Conservation (phyloP, 2,329 filamentous ascomycete species). For the Phialophora macrospora region DNA sequence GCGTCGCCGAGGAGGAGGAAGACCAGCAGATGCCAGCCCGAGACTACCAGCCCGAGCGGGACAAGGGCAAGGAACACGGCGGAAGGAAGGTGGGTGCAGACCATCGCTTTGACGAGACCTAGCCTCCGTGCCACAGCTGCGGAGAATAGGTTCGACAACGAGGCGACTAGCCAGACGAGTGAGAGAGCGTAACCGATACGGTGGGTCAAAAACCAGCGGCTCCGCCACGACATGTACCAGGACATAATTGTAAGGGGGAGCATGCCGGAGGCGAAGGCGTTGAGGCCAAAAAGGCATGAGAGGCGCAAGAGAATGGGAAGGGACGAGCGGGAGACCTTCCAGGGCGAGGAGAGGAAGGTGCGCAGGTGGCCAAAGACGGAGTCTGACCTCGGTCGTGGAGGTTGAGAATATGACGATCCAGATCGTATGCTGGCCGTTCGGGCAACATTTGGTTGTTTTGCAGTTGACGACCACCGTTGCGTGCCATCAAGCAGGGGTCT, state of each 20-base stretch:
- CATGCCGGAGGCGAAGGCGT: constrained; percentile 72
- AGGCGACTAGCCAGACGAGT: constrained; percentile 57
- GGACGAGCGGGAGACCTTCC: constrained; percentile 51
- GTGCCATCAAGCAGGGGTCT: constrained; percentile 16
- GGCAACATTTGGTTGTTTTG: constrained; percentile 10
- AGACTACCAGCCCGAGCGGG: constrained; percentile 61
- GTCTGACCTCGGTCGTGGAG: constrained; percentile 12
- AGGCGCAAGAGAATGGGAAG: constrained; percentile 65
- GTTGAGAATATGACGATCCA: constrained; percentile 8
- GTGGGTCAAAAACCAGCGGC: constrained; percentile 34
- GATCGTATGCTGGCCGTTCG: constrained; percentile 19
- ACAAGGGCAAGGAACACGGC: constrained; percentile 68
- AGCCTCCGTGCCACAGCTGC: constrained; percentile 69
- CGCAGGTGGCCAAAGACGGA: constrained; percentile 17
- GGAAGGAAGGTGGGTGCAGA: constrained; percentile 74
- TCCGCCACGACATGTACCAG: constrained; percentile 41
- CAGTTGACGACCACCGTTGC: constrained; percentile 13
- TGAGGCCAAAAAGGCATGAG: constrained; percentile 69
- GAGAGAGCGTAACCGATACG: constrained; percentile 47
- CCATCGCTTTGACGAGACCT: constrained; percentile 69
- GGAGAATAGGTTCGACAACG: constrained; percentile 55
- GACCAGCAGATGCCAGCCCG: constrained; percentile 59
- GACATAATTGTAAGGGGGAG: constrained; percentile 59
- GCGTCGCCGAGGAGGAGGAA: constrained; percentile 66
- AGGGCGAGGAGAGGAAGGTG: constrained; percentile 33